Conservation (phyloP, 306 rosid genomes). For the Sesbania bispinosa region DNA sequence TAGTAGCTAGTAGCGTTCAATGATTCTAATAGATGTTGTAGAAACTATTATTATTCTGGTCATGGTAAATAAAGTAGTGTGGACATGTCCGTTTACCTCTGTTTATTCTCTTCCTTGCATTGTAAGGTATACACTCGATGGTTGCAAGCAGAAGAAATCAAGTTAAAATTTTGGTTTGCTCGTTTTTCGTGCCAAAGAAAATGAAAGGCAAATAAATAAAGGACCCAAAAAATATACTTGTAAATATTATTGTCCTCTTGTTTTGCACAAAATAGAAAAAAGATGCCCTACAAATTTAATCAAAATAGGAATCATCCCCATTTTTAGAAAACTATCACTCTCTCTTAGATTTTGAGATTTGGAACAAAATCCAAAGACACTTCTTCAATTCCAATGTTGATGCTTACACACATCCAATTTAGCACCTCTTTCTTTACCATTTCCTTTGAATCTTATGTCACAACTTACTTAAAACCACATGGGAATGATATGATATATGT, state of each 20-base stretch:
- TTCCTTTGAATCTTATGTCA: constrained; percentile 7
- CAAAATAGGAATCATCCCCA: constrained; percentile 26
- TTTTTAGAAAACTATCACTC: constrained; percentile 37
- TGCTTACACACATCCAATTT: constrained; percentile 18
- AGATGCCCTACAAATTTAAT: constrained; percentile 23
- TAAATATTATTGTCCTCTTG: constrained; percentile 31
- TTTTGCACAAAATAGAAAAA: constrained; percentile 22
- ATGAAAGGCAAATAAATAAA: constrained; percentile 20
- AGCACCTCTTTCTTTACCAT: neutral
- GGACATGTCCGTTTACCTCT: neutral
- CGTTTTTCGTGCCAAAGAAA: constrained; percentile 19
- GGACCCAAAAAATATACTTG: constrained; percentile 24
- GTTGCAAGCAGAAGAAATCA: neutral
- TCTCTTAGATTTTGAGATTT: constrained; percentile 37
- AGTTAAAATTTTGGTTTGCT: neutral
- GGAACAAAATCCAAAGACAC: constrained; percentile 29
- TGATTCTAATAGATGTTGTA: constrained; percentile 8
- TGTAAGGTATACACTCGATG: neutral
- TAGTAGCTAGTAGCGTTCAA: constrained; percentile 1
- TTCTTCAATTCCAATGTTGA: constrained; percentile 19
- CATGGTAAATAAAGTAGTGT: neutral
- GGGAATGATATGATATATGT: neutral
- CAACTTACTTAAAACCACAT: constrained; percentile 1
- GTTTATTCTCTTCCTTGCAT: neutral
- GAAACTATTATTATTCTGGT: constrained; percentile 3